Evolutionary conservation across 768 basidiomycete species (phyloP).

Genomic region (Lepiota brunneoincarnata): DNA sequence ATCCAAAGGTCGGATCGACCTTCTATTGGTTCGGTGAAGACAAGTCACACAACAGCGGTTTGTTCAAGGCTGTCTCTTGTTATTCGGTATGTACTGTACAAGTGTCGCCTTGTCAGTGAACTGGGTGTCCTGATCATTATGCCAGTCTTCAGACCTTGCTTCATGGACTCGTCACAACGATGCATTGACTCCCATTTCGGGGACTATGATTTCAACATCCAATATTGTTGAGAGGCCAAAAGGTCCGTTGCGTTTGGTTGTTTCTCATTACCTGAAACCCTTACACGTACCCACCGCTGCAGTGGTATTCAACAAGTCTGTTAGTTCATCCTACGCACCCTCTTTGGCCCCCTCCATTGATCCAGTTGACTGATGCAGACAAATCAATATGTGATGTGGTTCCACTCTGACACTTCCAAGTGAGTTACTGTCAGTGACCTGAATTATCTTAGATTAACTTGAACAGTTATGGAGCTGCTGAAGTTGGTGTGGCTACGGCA

Average conservation of each 20-base stretch:
- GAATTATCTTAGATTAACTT: background rate
- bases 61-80: constrained; percentile 59
- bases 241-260: constrained; percentile 29
- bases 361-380: constrained; percentile 32
- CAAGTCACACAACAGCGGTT: constrained; percentile 51
- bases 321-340: constrained; percentile 16
- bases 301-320: constrained; percentile 56
- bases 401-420: constrained; percentile 64
- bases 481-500: constrained; percentile 60
- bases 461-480: constrained; percentile 57
- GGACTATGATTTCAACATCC: constrained; percentile 53
- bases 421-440: constrained; percentile 20
- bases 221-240: constrained; percentile 65
- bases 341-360: background rate
- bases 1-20: constrained; percentile 43
- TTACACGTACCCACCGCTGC: background rate
- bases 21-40: constrained; percentile 67
- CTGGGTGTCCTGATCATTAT: background rate
- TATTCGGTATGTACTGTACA: constrained; percentile 51
- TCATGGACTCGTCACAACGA: constrained; percentile 59
- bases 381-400: constrained; percentile 69
- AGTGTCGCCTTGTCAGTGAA: background rate
- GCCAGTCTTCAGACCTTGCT: constrained; percentile 46
- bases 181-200: constrained; percentile 50
- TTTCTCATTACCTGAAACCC: background rate